A percentile compares a stretch with the other conserved stretches of the same genome.
Conservation (phyloP, 441 rosid species). For the Erodium trifolium region DNA sequence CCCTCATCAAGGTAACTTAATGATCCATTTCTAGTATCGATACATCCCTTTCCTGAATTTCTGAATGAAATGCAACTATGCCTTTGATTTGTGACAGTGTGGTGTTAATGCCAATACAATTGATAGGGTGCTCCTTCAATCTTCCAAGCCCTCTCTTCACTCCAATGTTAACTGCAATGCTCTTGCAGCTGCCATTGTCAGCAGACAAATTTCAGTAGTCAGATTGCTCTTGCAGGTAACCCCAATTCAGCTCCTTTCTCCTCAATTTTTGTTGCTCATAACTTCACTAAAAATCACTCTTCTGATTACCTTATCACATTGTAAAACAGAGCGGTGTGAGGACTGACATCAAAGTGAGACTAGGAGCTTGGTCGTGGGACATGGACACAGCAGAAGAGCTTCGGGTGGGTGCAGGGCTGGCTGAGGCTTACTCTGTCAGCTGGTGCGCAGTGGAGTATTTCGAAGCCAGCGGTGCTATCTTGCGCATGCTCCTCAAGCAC, state of each 20-base stretch:
- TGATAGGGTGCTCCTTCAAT: slow-evolving; percentile 30
- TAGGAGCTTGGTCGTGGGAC: slow-evolving; percentile 46
- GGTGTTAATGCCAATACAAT: slow-evolving; percentile 29
- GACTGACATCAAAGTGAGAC: slow-evolving; percentile 26
- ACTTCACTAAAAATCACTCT: too few relatives aligned
- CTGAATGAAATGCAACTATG: slow-evolving; percentile 5
- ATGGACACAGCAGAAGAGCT: slow-evolving; percentile 33
- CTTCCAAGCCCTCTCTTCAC: slow-evolving; percentile 35
- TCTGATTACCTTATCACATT: neutral
- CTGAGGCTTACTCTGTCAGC: slow-evolving; percentile 26
- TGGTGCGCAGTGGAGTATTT: slow-evolving; percentile 47
- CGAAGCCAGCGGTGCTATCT: slow-evolving; percentile 31
- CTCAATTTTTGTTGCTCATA: too few relatives aligned
- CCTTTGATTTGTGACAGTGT: slow-evolving; percentile 19
- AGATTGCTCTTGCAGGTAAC: slow-evolving; percentile 30
- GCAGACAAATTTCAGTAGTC: slow-evolving; percentile 33
- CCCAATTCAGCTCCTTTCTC: too few relatives aligned
- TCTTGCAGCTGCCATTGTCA: slow-evolving; percentile 31
- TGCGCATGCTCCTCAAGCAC: slow-evolving; percentile 25
- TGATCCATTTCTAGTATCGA: too few relatives aligned
- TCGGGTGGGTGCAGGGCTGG: slow-evolving; percentile 37
- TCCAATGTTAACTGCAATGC: slow-evolving; percentile 32
- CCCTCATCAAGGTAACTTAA: slow-evolving; percentile 50
- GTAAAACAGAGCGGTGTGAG: slow-evolving; percentile 26
- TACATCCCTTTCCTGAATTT: too few relatives aligned